Percentiles rank a stretch among this genome's conserved stretches.
phyloP scores from a whole-genome alignment of 192 early-diverging fungal genomes.

The Chytriomyces hyalinus region DNA sequence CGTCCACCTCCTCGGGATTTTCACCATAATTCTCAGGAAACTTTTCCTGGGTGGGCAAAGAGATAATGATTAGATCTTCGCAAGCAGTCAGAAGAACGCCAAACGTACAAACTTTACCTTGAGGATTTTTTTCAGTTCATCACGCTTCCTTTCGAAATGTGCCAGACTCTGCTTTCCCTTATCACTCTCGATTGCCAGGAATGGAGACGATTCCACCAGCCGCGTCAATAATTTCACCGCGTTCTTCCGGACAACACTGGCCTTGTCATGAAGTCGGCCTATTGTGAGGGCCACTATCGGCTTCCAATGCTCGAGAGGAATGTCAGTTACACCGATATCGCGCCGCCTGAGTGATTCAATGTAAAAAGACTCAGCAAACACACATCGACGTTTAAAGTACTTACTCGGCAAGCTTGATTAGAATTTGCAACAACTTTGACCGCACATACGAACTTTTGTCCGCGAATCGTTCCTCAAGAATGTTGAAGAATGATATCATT shows the following conservation, averaged over 20 bases:
- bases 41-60: conserved; percentile 22
- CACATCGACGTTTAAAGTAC: conserved; percentile 24
- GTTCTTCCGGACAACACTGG: conserved; percentile 84
- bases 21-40: conserved; percentile 38
- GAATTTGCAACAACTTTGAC: conserved; percentile 85
- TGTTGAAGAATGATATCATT: conserved; percentile 86
- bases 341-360: conserved; percentile 35
- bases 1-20: conserved; percentile 25
- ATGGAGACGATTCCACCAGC: conserved; percentile 88
- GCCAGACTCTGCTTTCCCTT: conserved; percentile 76
- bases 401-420: conserved; percentile 79
- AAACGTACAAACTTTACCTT: conserved; percentile 50
- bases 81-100: background rate
- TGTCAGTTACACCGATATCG: conserved; percentile 48
- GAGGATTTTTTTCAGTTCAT: conserved; percentile 71
- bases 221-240: conserved; percentile 84
- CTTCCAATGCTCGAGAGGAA: conserved; percentile 63
- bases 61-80: background rate
- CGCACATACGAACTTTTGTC: conserved; percentile 88
- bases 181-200: conserved; percentile 68
- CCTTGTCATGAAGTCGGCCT: conserved; percentile 88
- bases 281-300: conserved; percentile 71
- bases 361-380: background rate
- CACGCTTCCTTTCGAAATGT: conserved; percentile 71
- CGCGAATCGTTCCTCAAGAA: conserved; percentile 88